Evolutionary conservation across 1,284 basidiomycete genomes (phyloP), one percentile per base, ranked within the genome.

Genomic region (Microbotryomycetes sp.): DNA sequence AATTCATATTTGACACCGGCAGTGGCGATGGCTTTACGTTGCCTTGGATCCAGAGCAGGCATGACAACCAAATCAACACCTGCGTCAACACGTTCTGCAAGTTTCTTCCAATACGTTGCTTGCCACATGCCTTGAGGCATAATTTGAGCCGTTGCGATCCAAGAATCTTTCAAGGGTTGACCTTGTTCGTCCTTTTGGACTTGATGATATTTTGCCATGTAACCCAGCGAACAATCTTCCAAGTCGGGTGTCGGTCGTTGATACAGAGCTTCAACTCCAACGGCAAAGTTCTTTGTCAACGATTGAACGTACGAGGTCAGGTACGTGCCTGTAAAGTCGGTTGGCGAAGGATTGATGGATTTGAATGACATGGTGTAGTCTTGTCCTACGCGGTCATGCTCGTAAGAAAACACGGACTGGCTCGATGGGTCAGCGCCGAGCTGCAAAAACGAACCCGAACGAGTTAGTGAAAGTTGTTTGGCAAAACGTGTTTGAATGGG

Each of bases 1-100:
- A 98, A 87, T 76, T 97, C 94, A 76, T 94, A 99, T 79, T 96
- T 97, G 62, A 92, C 92, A 56, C 92, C 94, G 23, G 97, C 76
- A 23, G 92, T 96, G 15, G 92, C 89, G 54, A 92, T 79, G 7
- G 94, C 94, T 73, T 97, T 93, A 71, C 96, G 82, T 60, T 74
- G 74, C 75, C 89, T 86, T 23, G 78, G 79, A 53, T 75, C 75
- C 62, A 81, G 79, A 3, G 87, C 86, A 56, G 87, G 84, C 64
- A 93, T 82, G 60, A 94, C 78, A 75, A 92, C 86, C 68, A 99
- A 78, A 74, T 98, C 94, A 36, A 92, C 91, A 16, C 90, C 96
- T n/a, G 94, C 92, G 63, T 98, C 94, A n/a, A 99, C 89, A 79
- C 94, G 93, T 63, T 96, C 92, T 76, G 86, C 87, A 60, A 99